Evolutionary conservation across 129 eudicot genomes (phyloP).

Genomic region (Solidago caesia): DNA sequence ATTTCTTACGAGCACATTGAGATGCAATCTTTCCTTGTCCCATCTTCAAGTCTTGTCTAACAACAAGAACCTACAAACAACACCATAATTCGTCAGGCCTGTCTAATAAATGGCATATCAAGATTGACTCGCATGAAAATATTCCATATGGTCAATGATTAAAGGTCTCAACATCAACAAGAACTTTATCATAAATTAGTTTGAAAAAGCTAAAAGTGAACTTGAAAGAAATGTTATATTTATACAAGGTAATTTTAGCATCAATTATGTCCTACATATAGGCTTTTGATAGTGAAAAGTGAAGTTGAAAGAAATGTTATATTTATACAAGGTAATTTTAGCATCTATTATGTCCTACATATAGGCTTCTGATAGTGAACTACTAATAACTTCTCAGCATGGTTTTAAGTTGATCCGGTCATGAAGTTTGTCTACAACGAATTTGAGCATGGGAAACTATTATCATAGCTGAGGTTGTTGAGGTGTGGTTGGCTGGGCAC

Average conservation of each 20-base stretch:
- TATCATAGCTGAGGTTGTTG: neutral
- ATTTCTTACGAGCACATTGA: slow-evolving; percentile 95
- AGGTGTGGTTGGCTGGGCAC: neutral
- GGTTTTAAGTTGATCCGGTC: neutral
- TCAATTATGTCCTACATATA: neutral
- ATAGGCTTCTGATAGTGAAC: neutral
- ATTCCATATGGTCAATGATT: neutral
- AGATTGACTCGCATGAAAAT: neutral
- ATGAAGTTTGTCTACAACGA: neutral
- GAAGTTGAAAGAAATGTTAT: neutral
- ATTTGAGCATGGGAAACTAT: neutral
- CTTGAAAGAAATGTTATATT: neutral
- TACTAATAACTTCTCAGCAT: neutral
- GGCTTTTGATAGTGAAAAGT: neutral
- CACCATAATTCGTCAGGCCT: neutral
- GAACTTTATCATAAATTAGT: neutral
- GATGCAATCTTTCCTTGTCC: slow-evolving; percentile 94
- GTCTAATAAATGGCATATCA: neutral
- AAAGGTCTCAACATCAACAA: slow-evolving; percentile 14
- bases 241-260: neutral
- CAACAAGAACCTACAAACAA: slow-evolving; percentile 76
- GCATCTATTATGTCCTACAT: neutral
- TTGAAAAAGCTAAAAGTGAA: neutral
- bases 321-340: neutral
- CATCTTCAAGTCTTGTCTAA: slow-evolving; percentile 96